Evolutionary conservation across 352 stramenopile species (phyloP).

Genomic region (Globisporangium mamillatum): DNA sequence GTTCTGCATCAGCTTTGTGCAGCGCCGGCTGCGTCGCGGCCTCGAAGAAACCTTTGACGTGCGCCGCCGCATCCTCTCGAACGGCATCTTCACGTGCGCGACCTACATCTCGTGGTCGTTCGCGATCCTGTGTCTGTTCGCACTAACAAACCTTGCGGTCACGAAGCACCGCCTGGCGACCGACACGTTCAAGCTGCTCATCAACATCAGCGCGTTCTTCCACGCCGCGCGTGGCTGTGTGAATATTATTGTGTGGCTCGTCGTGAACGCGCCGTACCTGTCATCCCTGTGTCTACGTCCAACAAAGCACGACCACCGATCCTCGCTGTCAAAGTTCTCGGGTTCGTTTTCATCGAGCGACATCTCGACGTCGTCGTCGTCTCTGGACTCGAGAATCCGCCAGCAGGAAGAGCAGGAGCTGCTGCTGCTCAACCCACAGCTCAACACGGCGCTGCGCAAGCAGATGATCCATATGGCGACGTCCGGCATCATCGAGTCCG

Average conservation of each 20-base stretch:
- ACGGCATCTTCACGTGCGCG: constrained; percentile 75
- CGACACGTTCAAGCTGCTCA: constrained; percentile 52
- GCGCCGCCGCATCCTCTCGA: constrained; percentile 67
- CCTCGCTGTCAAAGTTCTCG: constrained; percentile 4
- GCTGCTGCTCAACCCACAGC: constrained; percentile 69
- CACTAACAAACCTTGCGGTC: constrained; percentile 44
- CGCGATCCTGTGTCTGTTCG: constrained; percentile 66
- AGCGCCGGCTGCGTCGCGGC: constrained; percentile 62
- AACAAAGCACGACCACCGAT: not conserved
- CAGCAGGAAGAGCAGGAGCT: constrained; percentile 28
- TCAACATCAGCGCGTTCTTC: constrained; percentile 76
- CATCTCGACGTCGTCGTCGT: constrained; percentile 6
- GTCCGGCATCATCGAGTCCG: constrained; percentile 83
- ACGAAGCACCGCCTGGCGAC: constrained; percentile 37
- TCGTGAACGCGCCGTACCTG: constrained; percentile 70
- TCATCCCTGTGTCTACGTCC: constrained; percentile 27
- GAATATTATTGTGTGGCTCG: constrained; percentile 86
- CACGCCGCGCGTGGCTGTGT: constrained; percentile 74
- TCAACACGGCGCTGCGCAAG: constrained; percentile 79
- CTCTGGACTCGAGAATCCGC: not conserved
- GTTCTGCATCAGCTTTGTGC: constrained; percentile 73
- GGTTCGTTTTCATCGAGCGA: constrained; percentile 15
- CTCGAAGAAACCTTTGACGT: constrained; percentile 87
- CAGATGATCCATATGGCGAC: constrained; percentile 91
- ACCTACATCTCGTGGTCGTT: constrained; percentile 87